A percentile compares a stretch with the other conserved stretches of the same genome.
Evolutionary conservation across 345 rosid species (phyloP).

Genomic region (Arabis alpina): DNA sequence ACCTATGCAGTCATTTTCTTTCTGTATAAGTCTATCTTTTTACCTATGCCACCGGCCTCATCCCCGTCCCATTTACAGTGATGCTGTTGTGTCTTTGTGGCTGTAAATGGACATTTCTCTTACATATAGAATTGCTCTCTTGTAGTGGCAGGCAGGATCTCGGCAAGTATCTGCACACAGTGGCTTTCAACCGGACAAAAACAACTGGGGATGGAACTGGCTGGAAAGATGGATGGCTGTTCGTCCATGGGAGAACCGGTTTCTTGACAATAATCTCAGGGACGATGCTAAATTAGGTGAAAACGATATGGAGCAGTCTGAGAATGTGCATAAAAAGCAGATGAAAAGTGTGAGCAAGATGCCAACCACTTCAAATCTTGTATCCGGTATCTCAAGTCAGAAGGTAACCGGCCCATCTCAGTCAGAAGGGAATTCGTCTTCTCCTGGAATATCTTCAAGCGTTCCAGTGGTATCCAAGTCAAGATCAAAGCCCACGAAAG

Average conservation of each 20-base stretch:
- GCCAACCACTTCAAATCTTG: slow-evolving; percentile 45
- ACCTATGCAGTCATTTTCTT: neutral
- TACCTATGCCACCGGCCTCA: neutral
- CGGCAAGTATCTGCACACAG: slow-evolving; percentile 65
- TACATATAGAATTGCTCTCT: slow-evolving; percentile 19
- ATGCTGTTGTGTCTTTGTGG: slow-evolving; percentile 15
- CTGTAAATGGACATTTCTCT: slow-evolving; percentile 1
- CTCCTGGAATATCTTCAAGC: slow-evolving; percentile 64
- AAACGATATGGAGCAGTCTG: slow-evolving; percentile 50
- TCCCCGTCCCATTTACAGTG: neutral
- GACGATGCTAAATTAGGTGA: slow-evolving; percentile 75
- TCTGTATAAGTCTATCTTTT: neutral
- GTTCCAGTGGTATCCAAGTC: slow-evolving; percentile 52
- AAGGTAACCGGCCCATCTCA: slow-evolving; percentile 64
- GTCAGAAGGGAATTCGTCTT: slow-evolving; percentile 69
- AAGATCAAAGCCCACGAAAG: slow-evolving; percentile 59
- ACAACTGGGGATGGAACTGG: slow-evolving; percentile 99
- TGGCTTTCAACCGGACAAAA: slow-evolving; percentile 90
- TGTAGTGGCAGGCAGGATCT: slow-evolving; percentile 97
- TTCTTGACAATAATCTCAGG: slow-evolving; percentile 84
- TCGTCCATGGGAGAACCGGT: slow-evolving; percentile 99
- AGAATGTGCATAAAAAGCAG: slow-evolving; percentile 55
- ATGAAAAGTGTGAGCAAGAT: slow-evolving; percentile 62
- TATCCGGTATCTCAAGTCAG: slow-evolving; percentile 54
- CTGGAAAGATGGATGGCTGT: slow-evolving; percentile 99